Base-by-base conservation (phyloP, 2,329 filamentous ascomycete genomes). In the Capronia epimyces region DNA sequence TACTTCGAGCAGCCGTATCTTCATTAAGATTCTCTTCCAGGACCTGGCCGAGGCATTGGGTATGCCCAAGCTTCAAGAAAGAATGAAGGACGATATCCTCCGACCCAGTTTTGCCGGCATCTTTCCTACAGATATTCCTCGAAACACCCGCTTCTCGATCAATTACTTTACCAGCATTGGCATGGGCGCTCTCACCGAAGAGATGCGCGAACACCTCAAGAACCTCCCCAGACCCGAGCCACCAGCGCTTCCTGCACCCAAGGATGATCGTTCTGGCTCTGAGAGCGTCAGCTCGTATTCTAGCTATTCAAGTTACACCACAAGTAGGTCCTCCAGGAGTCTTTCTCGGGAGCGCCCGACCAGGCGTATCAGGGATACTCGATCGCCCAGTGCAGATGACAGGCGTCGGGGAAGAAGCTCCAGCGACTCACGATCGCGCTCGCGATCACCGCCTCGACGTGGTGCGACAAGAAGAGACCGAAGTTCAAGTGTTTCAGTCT, bases 121-220 rank as follows among this genome's bases (percentile, higher is more conserved):
- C 37, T 97, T 98, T 76, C 93, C 93, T 0, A 84, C 76, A 54
- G 90, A 97, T 67, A 88, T 89, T 63, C 82, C 89, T 20, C 84
- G 87, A 65, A 93, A 96, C 69, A 89, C 90, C 32, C 83, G 91
- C 47, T 98, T 98, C 75, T 88, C 90, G 44, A 95, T 98, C 82
- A 98, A 98, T 71, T 98, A 96, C 77, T 97, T 98, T 69, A 98
- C 93, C 8, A 93, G 89, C 63, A 95, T 98, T 63, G 89, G 90
- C 52, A 94, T 98, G 87, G 93, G 93, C 66, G 82, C 81, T 20
- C 78, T 98, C 55, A 98, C 93, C 1, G 93, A 98, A 66, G 87
- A 89, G 60, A 95, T 96, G 89, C 84, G 93, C 68, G 88, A 94
- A 64, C 83, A 85, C 65, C 77, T 98, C 50, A 86, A 90, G 67